phyloP scores from a whole-genome alignment of 257 asterid genomes.

The Verbena officinalis region DNA sequence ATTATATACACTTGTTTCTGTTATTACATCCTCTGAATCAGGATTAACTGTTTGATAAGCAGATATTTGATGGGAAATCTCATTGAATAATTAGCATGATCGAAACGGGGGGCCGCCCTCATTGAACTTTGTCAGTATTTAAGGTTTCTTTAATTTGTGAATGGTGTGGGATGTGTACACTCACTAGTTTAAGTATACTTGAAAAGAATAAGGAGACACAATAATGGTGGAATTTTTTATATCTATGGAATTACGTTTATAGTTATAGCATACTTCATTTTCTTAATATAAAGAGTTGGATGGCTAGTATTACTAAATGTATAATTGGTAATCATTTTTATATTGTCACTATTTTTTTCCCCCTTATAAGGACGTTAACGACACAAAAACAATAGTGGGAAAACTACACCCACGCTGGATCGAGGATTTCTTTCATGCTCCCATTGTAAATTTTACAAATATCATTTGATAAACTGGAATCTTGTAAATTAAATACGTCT shows the following conservation, averaged over 20 bases:
- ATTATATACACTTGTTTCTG: not conserved
- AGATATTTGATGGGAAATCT: no score
- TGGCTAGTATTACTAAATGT: no score
- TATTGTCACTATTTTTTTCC: no score
- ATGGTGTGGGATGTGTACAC: slow-evolving; percentile 33
- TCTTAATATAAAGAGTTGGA: slow-evolving; percentile 2
- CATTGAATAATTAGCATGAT: not conserved
- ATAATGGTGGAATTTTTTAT: slow-evolving; percentile 32
- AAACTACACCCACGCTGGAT: no score
- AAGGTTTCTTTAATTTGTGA: slow-evolving; percentile 3
- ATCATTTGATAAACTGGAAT: no score
- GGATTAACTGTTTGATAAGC: no score
- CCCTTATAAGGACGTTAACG: no score
- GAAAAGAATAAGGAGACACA: slow-evolving; percentile 31
- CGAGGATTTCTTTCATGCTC: no score
- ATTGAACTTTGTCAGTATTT: slow-evolving; percentile 1
- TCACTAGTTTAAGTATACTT: not conserved
- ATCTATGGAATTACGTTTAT: not conserved
- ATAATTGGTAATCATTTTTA: no score
- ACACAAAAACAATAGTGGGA: no score
- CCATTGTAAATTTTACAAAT: no score
- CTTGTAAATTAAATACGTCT: no score
- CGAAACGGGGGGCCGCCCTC: slow-evolving; percentile 5
- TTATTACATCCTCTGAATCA: not conserved
- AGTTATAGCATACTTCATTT: slow-evolving; percentile 14